Evolutionary conservation across 345 rosid species (phyloP).

Genomic region (Salix purpurea): DNA sequence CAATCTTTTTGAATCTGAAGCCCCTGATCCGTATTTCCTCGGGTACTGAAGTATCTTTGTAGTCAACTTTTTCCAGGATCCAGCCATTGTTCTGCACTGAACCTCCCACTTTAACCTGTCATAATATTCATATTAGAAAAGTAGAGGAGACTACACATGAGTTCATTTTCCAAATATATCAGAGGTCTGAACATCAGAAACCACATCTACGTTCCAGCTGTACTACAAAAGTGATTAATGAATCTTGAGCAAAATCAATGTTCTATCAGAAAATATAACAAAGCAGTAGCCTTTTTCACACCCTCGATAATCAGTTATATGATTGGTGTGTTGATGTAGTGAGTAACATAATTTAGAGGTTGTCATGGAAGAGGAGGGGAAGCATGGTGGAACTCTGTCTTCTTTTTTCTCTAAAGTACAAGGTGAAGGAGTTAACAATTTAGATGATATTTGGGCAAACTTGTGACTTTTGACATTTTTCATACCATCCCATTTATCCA

Average conservation of each 20-base stretch:
- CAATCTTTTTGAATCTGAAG: conserved; percentile 59
- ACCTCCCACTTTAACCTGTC: conserved; percentile 68
- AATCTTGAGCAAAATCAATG: too few relatives aligned
- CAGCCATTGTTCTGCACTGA: conserved; percentile 73
- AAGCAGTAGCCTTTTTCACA: background rate
- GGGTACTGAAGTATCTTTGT: conserved; percentile 57
- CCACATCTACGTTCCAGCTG: background rate
- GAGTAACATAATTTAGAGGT: background rate
- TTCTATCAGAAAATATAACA: too few relatives aligned
- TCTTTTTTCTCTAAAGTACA: background rate
- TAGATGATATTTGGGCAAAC: background rate
- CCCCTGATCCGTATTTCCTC: conserved; percentile 86
- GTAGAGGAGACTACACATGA: background rate
- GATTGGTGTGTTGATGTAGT: background rate
- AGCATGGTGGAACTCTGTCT: background rate
- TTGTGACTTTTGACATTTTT: background rate
- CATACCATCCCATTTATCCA: background rate
- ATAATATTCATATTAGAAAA: background rate
- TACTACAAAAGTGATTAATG: too few relatives aligned
- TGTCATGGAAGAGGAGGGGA: background rate
- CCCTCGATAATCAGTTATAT: background rate
- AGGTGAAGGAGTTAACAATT: background rate
- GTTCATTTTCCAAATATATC: background rate
- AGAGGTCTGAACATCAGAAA: background rate
- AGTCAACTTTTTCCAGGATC: conserved; percentile 62